These are phyloP conservation scores for Penicillium thymicola DNA, from an alignment of 2,329 filamentous ascomycete genomes.

Conservation along the genomic window DNA sequence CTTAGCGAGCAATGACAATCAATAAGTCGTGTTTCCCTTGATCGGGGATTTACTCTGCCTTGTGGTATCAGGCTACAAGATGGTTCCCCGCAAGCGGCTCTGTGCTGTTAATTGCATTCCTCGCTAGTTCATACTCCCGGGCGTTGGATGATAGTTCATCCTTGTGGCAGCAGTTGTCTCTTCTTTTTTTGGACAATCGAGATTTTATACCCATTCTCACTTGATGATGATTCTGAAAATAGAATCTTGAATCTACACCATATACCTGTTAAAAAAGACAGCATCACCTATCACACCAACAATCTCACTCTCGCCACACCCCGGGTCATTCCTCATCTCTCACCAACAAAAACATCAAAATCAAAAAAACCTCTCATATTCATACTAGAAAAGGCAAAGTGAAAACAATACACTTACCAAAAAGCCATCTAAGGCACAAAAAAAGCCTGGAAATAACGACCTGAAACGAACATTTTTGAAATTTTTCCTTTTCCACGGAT, in stretches of 20 bases:
- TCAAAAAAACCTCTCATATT: neutral
- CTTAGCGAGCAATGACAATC: slow-evolving; percentile 29
- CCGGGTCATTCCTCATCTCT: neutral
- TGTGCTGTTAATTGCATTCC: neutral
- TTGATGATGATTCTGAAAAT: neutral
- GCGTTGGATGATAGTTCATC: neutral
- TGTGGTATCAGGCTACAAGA: neutral
- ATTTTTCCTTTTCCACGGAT: neutral
- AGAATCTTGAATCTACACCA: neutral
- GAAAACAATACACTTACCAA: neutral
- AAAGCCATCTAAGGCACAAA: neutral
- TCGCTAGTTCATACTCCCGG: neutral
- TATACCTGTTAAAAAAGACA: neutral
- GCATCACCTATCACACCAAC: neutral
- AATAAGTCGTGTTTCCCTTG: neutral
- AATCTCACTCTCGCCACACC: neutral
- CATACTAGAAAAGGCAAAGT: neutral
- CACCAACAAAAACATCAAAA: neutral
- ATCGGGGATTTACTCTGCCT: neutral
- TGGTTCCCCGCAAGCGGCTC: neutral
- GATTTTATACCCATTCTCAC: neutral
- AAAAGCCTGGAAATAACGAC: slow-evolving; percentile 2
- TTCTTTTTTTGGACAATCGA: neutral
- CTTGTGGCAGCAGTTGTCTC: neutral
- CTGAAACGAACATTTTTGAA: slow-evolving; percentile 7